Percentiles rank a stretch among this genome's conserved stretches.
These are phyloP conservation scores for Phytophthora parvispora DNA, from an alignment of 352 stramenopile genomes.

Conservation along the genomic window DNA sequence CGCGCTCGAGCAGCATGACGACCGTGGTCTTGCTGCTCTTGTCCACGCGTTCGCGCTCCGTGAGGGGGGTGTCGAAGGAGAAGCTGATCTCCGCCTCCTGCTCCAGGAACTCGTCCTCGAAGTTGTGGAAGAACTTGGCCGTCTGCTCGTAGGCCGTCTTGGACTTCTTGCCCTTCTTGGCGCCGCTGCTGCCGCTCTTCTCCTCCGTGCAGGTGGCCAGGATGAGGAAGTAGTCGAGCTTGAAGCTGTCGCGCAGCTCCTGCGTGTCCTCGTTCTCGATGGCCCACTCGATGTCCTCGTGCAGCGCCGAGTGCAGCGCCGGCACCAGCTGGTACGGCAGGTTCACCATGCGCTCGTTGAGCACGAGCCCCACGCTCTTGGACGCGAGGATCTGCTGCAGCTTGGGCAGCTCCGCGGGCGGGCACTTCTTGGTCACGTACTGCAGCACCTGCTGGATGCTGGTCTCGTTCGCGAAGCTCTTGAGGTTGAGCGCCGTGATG, in stretches of 20 bases:
- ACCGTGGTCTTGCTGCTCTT: constrained; percentile 75
- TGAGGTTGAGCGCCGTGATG: constrained; percentile 81
- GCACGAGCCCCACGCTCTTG: constrained; percentile 72
- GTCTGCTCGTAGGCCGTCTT: constrained; percentile 78
- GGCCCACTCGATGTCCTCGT: constrained; percentile 90
- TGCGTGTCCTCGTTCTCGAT: constrained; percentile 75
- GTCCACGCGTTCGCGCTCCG: constrained; percentile 69
- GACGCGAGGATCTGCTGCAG: constrained; percentile 72
- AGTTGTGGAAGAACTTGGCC: constrained; percentile 87
- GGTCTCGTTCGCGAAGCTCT: constrained; percentile 54
- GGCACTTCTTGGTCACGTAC: constrained; percentile 85
- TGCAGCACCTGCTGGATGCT: constrained; percentile 83
- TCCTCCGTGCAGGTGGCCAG: constrained; percentile 75
- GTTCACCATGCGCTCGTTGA: constrained; percentile 92
- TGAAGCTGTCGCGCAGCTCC: constrained; percentile 72
- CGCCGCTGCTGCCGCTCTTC: constrained; percentile 40
- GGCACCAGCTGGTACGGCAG: constrained; percentile 89
- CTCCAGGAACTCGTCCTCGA: constrained; percentile 91
- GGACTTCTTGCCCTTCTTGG: constrained; percentile 78
- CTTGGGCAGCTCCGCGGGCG: constrained; percentile 45
- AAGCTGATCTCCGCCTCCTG: constrained; percentile 76
- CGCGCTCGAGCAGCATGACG: constrained; percentile 82
- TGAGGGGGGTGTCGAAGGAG: constrained; percentile 75
- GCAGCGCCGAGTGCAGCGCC: constrained; percentile 79
- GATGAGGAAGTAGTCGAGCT: constrained; percentile 89